A percentile compares a stretch with the other conserved stretches of the same genome.
Evolutionary conservation across 768 basidiomycete genomes (phyloP).

Genomic region (Dentipellis sp.): DNA sequence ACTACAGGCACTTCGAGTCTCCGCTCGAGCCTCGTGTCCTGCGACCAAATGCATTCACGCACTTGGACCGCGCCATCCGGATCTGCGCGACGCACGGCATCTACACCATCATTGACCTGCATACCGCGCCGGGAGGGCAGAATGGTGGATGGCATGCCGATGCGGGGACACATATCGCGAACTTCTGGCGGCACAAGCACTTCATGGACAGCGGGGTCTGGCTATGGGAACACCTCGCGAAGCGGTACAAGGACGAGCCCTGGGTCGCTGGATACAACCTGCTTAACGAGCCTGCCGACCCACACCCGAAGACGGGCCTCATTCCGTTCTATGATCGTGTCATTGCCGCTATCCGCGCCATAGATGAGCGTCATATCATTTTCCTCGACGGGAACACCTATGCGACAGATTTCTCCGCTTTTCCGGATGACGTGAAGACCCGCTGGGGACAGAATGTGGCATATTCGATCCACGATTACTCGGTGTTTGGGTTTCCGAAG

Average conservation of each 20-base stretch:
- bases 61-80: slow-evolving; percentile 33
- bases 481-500: slow-evolving; percentile 28
- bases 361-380: slow-evolving; percentile 33
- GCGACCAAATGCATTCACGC: slow-evolving; percentile 29
- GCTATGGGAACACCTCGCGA: slow-evolving; percentile 33
- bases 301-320: slow-evolving; percentile 21
- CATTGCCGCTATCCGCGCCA: slow-evolving; percentile 29
- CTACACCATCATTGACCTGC: slow-evolving; percentile 34
- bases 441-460: slow-evolving; percentile 27
- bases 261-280: slow-evolving; percentile 41
- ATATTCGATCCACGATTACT: slow-evolving; percentile 31
- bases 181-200: slow-evolving; percentile 32
- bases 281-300: slow-evolving; percentile 36
- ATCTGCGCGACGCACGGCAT: slow-evolving; percentile 30
- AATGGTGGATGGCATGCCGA: slow-evolving; percentile 31
- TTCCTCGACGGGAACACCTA: slow-evolving; percentile 36
- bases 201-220: slow-evolving; percentile 32
- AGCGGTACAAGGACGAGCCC: slow-evolving; percentile 32
- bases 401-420: slow-evolving; percentile 24
- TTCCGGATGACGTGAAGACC: slow-evolving; percentile 18
- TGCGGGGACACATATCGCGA: slow-evolving; percentile 13
- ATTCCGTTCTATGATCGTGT: slow-evolving; percentile 29
- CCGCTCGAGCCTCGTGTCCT: slow-evolving; percentile 31
- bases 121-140: slow-evolving; percentile 21
- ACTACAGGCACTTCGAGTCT: slow-evolving; percentile 25